Evolutionary conservation across 2,329 filamentous ascomycete species (phyloP), one percentile per base, ranked within the genome.

Genomic region (Penicillium sp.): DNA sequence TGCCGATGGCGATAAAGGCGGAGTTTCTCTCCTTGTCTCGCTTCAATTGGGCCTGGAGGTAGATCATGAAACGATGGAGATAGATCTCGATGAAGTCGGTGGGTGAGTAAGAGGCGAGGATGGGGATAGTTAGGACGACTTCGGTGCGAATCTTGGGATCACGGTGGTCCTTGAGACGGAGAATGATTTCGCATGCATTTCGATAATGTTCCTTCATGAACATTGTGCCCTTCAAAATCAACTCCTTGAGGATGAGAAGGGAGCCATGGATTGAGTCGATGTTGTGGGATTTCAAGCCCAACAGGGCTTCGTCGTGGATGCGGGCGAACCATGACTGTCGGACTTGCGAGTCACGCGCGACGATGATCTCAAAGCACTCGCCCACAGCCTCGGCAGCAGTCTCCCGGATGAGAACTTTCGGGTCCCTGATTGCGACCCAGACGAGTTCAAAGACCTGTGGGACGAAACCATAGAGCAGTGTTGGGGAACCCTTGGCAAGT

Each of bases 191-290:
- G 71, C 93, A 97, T 10, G 91, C 88, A 64, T 96, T 91, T 55
- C 88, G 86, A 73, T 97, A 99, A 69, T 92, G 86, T 38, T 92
- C 90, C 67, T 96, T 92, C 94, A 99, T 97, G 74, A 96, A 99
- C 93, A 99, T 99, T 65, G 92, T 92, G 49, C 94, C 94, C 71
- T 96, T 93, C 59, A 94, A 86, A 16, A 99, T 85, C 45, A 99
- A 83, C 75, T 97, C 93, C 72, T 93, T 95, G 66, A 97, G 83
- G 1, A 95, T 92, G 18, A 99, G 82, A 39, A 99, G 82, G 2
- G 93, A 97, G n/a, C 91, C 94, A 70, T 99, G 95, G 40, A 96
- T 88, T 56, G 87, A 89, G 72, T 99, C 94, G 51, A 95, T 83
- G 16, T 91, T 91, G 64, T 86, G 89, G 47, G 87, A 83, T 70